Conservation (phyloP, 345 rosid species). For the Eucalyptus regnans region DNA sequence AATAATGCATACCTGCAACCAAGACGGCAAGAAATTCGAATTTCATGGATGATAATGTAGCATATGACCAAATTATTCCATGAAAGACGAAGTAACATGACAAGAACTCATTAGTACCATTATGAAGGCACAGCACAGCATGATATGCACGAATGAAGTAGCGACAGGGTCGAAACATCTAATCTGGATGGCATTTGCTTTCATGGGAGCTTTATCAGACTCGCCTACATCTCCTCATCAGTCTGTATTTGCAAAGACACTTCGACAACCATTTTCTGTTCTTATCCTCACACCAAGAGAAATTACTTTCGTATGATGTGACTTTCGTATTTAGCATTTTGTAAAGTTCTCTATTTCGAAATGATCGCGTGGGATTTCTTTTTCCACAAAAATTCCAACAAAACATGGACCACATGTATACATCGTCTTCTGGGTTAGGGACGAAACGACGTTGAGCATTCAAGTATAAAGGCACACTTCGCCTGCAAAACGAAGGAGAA, state of each 20-base stretch:
- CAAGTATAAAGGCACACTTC: not conserved
- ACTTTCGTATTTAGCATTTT: not conserved
- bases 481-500: not conserved
- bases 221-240: not conserved
- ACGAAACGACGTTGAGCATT: not conserved
- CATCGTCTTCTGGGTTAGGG: not conserved
- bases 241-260: not conserved
- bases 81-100: not conserved
- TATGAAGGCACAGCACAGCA: not conserved
- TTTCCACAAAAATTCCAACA: not conserved
- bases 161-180: not conserved
- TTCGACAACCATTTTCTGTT: not conserved
- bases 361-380: not conserved
- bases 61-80: not conserved
- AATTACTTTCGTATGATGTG: not conserved
- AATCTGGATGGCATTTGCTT: not conserved
- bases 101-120: not conserved
- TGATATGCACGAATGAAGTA: not conserved
- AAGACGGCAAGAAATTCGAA: not conserved
- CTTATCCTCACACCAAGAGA: not conserved
- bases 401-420: not conserved
- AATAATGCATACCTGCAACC: not conserved
- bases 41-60: not conserved
- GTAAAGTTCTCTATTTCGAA: not conserved
- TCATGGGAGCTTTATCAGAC: not conserved